phyloP scores from a whole-genome alignment of 768 basidiomycete species.

The Mycena kentingensis region DNA sequence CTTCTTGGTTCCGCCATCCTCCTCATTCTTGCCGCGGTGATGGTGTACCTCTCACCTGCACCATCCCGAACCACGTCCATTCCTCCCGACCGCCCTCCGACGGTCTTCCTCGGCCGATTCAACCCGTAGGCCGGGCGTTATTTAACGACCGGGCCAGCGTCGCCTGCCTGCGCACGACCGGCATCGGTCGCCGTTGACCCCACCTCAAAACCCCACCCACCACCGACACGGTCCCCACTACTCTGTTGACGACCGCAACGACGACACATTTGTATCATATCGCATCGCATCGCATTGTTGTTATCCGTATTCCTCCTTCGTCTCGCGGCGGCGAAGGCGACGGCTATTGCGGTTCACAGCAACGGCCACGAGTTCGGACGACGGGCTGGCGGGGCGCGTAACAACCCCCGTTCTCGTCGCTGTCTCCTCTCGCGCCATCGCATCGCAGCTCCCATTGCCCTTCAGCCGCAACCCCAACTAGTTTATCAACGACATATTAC shows the following conservation, averaged over 20 bases:
- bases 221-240: neutral
- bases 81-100: neutral
- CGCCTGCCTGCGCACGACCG: neutral
- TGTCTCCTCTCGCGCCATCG: neutral
- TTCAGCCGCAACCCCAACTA: neutral
- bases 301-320: neutral
- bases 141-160: neutral
- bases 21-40: conserved; percentile 2
- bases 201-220: neutral
- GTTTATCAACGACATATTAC: conserved; percentile 4
- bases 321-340: neutral
- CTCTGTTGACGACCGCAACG: conserved; percentile 6
- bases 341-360: too few relatives aligned
- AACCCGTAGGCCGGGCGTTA: conserved; percentile 1
- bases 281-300: conserved; percentile 17
- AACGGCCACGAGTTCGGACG: too few relatives aligned
- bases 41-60: neutral
- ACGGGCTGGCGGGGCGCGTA: too few relatives aligned
- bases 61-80: neutral
- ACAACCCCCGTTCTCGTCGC: neutral
- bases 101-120: conserved; percentile 2
- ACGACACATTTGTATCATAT: conserved; percentile 16
- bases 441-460: neutral
- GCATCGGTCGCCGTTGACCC: neutral
- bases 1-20: conserved; percentile 9